phyloP scores from a whole-genome alignment of 2,329 filamentous ascomycete species.

The Ceratocystis alfenasii region DNA sequence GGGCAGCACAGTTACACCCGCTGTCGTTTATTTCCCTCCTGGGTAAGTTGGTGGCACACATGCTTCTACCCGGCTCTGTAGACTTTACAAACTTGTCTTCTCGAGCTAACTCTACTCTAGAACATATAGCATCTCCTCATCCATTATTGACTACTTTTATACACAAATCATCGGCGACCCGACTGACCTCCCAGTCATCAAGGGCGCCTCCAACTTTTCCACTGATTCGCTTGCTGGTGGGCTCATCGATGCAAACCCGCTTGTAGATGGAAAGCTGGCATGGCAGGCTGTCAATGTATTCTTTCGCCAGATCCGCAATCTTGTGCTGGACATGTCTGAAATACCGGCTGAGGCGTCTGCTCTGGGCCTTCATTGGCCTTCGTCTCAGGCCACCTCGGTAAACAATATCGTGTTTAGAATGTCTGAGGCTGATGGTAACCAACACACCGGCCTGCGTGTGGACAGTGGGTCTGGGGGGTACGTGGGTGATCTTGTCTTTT shows the following conservation, averaged over 20 bases:
- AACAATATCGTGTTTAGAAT: constrained; percentile 47
- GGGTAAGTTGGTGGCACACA: constrained; percentile 26
- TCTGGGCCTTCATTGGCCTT: constrained; percentile 55
- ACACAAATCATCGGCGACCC: constrained; percentile 67
- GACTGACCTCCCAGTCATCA: constrained; percentile 42
- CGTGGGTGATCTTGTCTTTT: constrained; percentile 57
- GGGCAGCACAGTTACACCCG: constrained; percentile 29
- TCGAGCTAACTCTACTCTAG: constrained; percentile 23
- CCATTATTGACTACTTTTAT: constrained; percentile 66
- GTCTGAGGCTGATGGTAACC: constrained; percentile 35
- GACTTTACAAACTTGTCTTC: background rate
- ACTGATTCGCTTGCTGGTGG: constrained; percentile 28
- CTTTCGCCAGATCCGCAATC: constrained; percentile 46
- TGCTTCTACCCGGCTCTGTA: background rate
- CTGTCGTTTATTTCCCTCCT: constrained; percentile 31
- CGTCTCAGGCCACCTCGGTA: constrained; percentile 50
- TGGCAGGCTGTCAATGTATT: constrained; percentile 49
- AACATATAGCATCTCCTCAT: constrained; percentile 59
- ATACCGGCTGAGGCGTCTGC: constrained; percentile 36
- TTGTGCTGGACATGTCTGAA: constrained; percentile 43
- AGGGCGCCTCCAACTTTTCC: constrained; percentile 40
- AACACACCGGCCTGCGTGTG: constrained; percentile 48
- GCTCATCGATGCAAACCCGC: constrained; percentile 39
- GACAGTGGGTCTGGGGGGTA: constrained; percentile 55
- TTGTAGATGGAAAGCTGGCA: constrained; percentile 33